phyloP scores from a whole-genome alignment of 768 basidiomycete species.

The Leccinum pellstonianum region DNA sequence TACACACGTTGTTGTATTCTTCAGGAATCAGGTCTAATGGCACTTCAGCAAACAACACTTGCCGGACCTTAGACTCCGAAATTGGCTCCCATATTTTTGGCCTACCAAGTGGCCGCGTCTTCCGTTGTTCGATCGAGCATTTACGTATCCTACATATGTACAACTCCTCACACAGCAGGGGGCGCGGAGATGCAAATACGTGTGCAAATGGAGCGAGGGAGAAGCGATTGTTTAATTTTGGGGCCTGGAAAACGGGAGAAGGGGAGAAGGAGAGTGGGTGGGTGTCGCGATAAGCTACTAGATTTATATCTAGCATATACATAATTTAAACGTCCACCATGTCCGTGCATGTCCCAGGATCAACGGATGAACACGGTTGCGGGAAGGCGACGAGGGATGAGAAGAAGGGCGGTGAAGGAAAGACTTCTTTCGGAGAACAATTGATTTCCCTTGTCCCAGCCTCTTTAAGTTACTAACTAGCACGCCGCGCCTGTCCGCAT shows the following conservation, averaged over 20 bases:
- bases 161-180: no score
- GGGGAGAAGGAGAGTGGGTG: neutral
- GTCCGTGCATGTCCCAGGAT: constrained; percentile 4
- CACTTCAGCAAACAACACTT: constrained; percentile 42
- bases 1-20: constrained; percentile 53
- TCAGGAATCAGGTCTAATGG: constrained; percentile 67
- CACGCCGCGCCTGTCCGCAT: neutral
- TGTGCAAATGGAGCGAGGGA: neutral
- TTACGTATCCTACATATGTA: no score
- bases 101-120: no score
- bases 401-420: neutral
- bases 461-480: constrained; percentile 4
- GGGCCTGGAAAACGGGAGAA: neutral
- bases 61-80: constrained; percentile 51
- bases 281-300: constrained; percentile 20
- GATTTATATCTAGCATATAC: constrained; percentile 12
- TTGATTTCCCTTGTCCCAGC: neutral
- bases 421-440: neutral
- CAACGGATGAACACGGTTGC: constrained; percentile 4
- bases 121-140: no score
- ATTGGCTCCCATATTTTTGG: neutral
- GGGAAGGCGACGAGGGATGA: neutral
- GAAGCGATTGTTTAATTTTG: neutral
- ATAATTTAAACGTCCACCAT: constrained; percentile 3
- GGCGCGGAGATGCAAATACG: neutral